Percentiles rank a stretch among this genome's conserved stretches.
Evolutionary conservation across 805 yeast genomes (phyloP).

Genomic region (Pichia deserticola): DNA sequence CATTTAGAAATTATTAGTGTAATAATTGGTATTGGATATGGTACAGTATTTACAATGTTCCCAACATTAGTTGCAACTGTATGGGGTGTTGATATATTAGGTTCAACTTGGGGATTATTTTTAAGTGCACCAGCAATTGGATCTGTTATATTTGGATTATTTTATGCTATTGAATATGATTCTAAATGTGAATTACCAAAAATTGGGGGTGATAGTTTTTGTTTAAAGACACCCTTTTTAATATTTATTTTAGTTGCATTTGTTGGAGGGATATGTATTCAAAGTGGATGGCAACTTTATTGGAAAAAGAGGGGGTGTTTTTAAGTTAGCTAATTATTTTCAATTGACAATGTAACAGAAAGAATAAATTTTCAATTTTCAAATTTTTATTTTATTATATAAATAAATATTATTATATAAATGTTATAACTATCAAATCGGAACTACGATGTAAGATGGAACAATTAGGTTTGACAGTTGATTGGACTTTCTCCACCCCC

Average conservation of each 20-base stretch:
- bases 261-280: not conserved
- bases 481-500: no score
- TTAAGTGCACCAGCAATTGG: slow-evolving; percentile 88
- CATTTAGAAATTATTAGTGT: slow-evolving; percentile 28
- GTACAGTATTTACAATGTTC: slow-evolving; percentile 73
- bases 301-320: slow-evolving; percentile 5
- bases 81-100: slow-evolving; percentile 85
- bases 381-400: no score
- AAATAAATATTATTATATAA: no score
- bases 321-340: not conserved
- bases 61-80: slow-evolving; percentile 73
- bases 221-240: slow-evolving; percentile 6
- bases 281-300: not conserved
- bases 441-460: no score
- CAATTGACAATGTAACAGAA: no score
- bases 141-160: slow-evolving; percentile 55
- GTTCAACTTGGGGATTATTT: slow-evolving; percentile 85
- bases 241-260: slow-evolving; percentile 2
- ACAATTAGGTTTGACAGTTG: no score
- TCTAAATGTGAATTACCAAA: slow-evolving; percentile 16
- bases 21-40: slow-evolving; percentile 63
- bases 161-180: slow-evolving; percentile 64
- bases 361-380: no score
- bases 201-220: not conserved
- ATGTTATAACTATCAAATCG: no score